Conservation (phyloP, 805 yeast species). For the Saccharomycopsis selenospora region DNA sequence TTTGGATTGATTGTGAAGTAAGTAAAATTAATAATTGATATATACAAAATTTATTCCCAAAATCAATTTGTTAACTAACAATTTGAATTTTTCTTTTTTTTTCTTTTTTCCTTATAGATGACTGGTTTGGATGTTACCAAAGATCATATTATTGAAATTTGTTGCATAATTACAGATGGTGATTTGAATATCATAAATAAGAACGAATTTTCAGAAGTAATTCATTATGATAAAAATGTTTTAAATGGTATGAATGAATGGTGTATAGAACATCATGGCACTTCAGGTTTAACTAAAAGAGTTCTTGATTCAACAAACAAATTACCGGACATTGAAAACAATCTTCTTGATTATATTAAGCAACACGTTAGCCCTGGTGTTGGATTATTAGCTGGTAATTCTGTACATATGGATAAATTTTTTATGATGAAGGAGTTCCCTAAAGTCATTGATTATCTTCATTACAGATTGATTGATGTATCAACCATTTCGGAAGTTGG, state of each 20-base stretch:
- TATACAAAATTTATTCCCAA: no score
- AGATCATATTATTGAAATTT: conserved; percentile 88
- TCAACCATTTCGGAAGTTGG: conserved; percentile 80
- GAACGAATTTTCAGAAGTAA: conserved; percentile 71
- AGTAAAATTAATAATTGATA: conserved; percentile 14
- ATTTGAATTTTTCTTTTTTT: no score
- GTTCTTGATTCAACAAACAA: conserved; percentile 51
- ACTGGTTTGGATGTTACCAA: conserved; percentile 78
- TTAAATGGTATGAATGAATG: conserved; percentile 79
- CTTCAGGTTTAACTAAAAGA: conserved; percentile 66
- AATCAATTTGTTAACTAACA: no score
- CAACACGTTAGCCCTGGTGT: conserved; percentile 42
- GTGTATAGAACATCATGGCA: conserved; percentile 79
- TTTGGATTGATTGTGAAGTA: conserved; percentile 93
- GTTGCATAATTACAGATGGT: conserved; percentile 85
- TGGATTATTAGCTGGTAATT: conserved; percentile 84
- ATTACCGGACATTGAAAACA: conserved; percentile 53
- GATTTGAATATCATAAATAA: conserved; percentile 62
- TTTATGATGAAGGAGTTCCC: conserved; percentile 86
- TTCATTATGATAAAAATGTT: conserved; percentile 54
- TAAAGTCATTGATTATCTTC: conserved; percentile 47
- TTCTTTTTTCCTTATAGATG: no score
- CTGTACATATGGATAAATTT: conserved; percentile 84
- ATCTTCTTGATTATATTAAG: conserved; percentile 54
- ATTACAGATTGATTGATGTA: conserved; percentile 84